Conservation (phyloP, 2,329 filamentous ascomycete species). For the Neodidymelliopsis sp. region DNA sequence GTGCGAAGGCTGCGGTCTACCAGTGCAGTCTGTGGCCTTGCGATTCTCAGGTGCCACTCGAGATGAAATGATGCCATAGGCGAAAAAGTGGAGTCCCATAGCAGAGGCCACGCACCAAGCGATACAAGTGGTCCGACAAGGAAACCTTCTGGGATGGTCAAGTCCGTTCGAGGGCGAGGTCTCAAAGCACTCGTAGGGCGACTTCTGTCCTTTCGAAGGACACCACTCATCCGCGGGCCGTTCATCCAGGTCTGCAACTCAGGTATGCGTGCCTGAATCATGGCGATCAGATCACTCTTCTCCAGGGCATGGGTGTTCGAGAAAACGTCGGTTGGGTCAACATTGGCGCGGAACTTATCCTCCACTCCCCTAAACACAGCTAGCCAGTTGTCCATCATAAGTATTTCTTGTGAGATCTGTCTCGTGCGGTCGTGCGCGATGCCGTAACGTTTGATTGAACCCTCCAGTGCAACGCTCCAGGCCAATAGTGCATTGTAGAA, state of each 20-base stretch:
- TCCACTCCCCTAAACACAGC: slow-evolving; percentile 26
- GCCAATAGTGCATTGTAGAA: slow-evolving; percentile 38
- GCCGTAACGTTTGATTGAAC: slow-evolving; percentile 28
- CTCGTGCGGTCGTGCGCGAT: slow-evolving; percentile 22
- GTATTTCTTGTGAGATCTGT: slow-evolving; percentile 30
- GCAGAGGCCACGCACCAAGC: slow-evolving; percentile 33
- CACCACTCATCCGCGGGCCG: too few species aligned
- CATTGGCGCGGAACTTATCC: slow-evolving; percentile 24
- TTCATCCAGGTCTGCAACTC: neutral
- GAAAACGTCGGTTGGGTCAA: slow-evolving; percentile 37
- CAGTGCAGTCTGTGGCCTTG: slow-evolving; percentile 3
- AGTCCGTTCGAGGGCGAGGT: slow-evolving; percentile 17
- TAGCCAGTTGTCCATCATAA: slow-evolving; percentile 30
- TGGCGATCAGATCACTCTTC: slow-evolving; percentile 31
- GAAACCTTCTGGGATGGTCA: slow-evolving; percentile 27
- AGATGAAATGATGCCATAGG: slow-evolving; percentile 28
- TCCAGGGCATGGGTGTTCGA: slow-evolving; percentile 27
- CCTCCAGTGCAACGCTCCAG: slow-evolving; percentile 40
- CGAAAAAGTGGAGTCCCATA: slow-evolving; percentile 37
- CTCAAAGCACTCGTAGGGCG: slow-evolving; percentile 4
- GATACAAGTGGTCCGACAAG: slow-evolving; percentile 32
- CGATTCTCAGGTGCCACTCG: slow-evolving; percentile 25
- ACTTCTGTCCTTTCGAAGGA: neutral
- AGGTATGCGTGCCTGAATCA: slow-evolving; percentile 17
- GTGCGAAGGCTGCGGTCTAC: slow-evolving; percentile 22